These are phyloP conservation scores for Talaromyces sp. DNA, from an alignment of 2,329 filamentous ascomycete genomes.

Conservation along the genomic window DNA sequence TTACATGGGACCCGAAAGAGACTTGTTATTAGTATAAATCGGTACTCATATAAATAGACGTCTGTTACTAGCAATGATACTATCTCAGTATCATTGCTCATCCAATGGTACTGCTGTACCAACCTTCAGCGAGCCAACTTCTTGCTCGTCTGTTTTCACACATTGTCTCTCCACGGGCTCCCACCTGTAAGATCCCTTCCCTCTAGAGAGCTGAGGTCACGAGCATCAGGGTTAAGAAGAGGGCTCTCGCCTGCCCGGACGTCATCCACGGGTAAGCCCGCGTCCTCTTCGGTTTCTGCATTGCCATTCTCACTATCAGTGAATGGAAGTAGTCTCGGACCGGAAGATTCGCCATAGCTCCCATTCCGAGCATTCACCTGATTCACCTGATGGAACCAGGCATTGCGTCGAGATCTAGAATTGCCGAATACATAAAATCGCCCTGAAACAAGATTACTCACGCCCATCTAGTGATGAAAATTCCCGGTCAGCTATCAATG, in stretches of 20 bases:
- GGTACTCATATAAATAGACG: not conserved
- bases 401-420: constrained; percentile 5
- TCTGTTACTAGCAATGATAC: not conserved
- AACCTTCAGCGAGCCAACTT: not conserved
- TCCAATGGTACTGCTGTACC: not conserved
- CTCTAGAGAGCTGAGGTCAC: constrained; percentile 9
- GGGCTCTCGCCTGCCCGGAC: not conserved
- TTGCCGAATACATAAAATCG: not conserved
- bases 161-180: constrained; percentile 6
- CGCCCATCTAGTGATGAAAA: not conserved
- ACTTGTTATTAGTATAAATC: not conserved
- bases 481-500: not conserved
- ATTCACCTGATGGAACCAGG: not conserved
- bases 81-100: not conserved
- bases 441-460: not conserved
- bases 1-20: constrained; percentile 21
- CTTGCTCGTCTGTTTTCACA: not conserved
- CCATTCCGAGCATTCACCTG: not conserved
- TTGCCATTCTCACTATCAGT: not conserved
- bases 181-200: constrained; percentile 5
- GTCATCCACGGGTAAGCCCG: not conserved
- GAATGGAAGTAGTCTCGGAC: constrained; percentile 12
- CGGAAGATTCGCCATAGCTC: not conserved
- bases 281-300: not conserved
- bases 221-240: constrained; percentile 13